Conservation (phyloP, 805 yeast species). For the Metschnikowia aberdeeniae region DNA sequence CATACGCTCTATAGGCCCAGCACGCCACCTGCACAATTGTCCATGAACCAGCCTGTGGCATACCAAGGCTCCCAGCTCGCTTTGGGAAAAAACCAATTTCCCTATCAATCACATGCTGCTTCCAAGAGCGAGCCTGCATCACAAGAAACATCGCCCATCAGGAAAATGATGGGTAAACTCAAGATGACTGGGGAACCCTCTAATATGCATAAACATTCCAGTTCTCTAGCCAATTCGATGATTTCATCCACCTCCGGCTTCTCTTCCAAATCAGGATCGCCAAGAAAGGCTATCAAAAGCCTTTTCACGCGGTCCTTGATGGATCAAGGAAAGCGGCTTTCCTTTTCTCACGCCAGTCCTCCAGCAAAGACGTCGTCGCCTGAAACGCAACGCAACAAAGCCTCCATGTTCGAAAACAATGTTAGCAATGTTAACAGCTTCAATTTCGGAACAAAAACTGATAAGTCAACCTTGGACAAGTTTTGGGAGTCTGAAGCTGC, state of each 20-base stretch:
- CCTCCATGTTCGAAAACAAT: constrained; percentile 1
- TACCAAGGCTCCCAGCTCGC: not conserved
- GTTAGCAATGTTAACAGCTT: constrained; percentile 1
- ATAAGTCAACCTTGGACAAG: constrained; percentile 9
- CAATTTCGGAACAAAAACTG: constrained; percentile 5
- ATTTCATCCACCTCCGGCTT: constrained; percentile 24
- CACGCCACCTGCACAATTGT: constrained; percentile 10
- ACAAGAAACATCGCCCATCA: constrained; percentile 29
- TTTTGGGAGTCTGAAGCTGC: constrained; percentile 30
- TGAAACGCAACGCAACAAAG: not conserved
- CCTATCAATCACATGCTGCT: constrained; percentile 1
- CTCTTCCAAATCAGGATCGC: constrained; percentile 31
- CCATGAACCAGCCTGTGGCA: not conserved
- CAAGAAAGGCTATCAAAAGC: constrained; percentile 26
- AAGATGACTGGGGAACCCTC: constrained; percentile 22
- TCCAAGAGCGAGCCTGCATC: constrained; percentile 7
- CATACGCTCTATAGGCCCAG: constrained; percentile 11
- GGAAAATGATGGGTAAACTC: constrained; percentile 20
- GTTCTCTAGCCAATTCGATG: constrained; percentile 26
- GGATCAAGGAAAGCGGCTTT: constrained; percentile 8
- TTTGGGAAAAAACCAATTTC: constrained; percentile 1
- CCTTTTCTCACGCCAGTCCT: not conserved
- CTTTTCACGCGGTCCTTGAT: constrained; percentile 12
- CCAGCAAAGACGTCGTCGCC: not conserved
- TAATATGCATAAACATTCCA: constrained; percentile 13